A percentile compares a stretch with the other conserved stretches of the same genome.
Evolutionary conservation across 305 asterid species (phyloP).

Genomic region (Fraxinus sp.): DNA sequence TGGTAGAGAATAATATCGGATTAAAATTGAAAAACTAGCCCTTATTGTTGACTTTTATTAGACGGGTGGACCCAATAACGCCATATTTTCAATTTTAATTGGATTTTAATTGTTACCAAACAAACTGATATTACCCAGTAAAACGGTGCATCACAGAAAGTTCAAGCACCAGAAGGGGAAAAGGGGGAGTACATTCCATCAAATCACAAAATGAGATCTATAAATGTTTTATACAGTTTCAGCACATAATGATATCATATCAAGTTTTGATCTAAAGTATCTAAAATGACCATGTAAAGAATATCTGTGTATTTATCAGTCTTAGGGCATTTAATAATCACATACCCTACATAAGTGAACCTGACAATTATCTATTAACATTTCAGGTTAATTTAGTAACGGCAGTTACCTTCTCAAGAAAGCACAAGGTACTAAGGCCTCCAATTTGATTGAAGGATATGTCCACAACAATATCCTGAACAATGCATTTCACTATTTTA

Average conservation of each 20-base stretch:
- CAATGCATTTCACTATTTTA: slow-evolving; percentile 83
- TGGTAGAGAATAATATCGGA: too few species aligned
- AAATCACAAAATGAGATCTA: background rate
- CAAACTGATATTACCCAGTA: background rate
- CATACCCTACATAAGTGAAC: background rate
- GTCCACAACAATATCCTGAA: slow-evolving; percentile 82
- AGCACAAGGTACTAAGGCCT: slow-evolving; percentile 85
- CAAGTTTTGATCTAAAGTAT: background rate
- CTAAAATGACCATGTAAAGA: background rate
- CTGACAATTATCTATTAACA: background rate
- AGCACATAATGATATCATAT: background rate
- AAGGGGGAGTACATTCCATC: background rate
- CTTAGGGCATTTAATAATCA: background rate
- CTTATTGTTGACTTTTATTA: too few species aligned
- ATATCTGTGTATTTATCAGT: background rate
- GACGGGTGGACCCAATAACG: too few species aligned
- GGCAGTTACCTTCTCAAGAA: slow-evolving; percentile 80
- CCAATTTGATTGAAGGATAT: slow-evolving; percentile 92
- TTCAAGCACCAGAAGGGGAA: background rate
- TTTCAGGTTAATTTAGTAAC: background rate
- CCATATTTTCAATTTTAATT: too few species aligned
- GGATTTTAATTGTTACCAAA: too few species aligned
- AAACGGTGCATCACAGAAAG: background rate
- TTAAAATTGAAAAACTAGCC: too few species aligned
- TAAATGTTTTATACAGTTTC: background rate